Percentiles rank a stretch among this genome's conserved stretches.
phyloP scores from a whole-genome alignment of 768 basidiomycete genomes.

The Tulasnella sp. region DNA sequence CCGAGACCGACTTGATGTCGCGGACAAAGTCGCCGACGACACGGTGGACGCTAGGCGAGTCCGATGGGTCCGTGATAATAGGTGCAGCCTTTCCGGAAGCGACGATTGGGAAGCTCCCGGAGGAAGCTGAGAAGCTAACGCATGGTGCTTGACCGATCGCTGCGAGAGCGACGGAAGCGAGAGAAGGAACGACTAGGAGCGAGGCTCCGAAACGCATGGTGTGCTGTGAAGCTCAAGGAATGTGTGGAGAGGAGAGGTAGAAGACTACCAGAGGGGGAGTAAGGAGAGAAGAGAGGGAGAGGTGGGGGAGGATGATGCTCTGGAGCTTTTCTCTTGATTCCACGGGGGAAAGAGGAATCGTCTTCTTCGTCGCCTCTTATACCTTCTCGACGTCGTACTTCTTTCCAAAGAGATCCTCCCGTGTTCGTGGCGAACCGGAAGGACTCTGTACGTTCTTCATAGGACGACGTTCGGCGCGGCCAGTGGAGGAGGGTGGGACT shows the following conservation, averaged over 20 bases:
- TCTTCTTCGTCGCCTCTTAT: neutral
- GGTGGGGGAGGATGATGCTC: neutral
- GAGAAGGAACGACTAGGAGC: neutral
- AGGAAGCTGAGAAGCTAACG: conserved; percentile 8
- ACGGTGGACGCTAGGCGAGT: conserved; percentile 53
- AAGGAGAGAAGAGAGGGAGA: neutral
- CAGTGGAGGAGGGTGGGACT: neutral
- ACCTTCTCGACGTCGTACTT: neutral
- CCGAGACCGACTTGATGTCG: conserved; percentile 52
- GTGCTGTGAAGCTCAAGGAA: neutral
- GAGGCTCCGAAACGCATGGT: neutral
- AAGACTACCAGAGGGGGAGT: neutral
- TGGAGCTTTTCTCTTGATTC: neutral
- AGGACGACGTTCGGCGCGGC: neutral
- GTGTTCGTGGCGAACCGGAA: neutral
- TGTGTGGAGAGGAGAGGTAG: neutral
- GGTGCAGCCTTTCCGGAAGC: conserved; percentile 1
- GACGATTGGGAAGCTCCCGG: conserved; percentile 15
- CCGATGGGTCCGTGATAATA: conserved; percentile 28
- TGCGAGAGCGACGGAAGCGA: neutral
- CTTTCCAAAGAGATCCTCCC: neutral
- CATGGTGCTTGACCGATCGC: conserved; percentile 14
- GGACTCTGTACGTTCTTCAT: neutral
- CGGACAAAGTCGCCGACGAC: conserved; percentile 48
- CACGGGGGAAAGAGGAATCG: neutral